Evolutionary conservation across 1,284 basidiomycete species (phyloP).

Genomic region (Moesziomyces sp.): DNA sequence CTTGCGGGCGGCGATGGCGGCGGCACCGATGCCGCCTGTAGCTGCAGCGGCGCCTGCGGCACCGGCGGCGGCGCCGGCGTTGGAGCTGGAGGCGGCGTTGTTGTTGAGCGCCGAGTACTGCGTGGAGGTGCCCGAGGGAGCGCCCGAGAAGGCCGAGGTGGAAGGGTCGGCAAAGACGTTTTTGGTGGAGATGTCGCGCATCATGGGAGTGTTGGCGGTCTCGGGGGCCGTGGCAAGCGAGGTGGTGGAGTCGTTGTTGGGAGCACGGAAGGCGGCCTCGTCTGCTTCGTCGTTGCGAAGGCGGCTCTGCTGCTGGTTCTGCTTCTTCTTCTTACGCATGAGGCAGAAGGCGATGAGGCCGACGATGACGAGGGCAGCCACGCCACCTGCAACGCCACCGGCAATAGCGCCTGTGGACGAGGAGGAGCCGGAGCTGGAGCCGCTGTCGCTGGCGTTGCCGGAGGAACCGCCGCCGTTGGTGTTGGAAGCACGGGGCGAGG

Average conservation of each 20-base stretch:
- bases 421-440: conserved; percentile 28
- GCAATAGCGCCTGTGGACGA: conserved; percentile 50
- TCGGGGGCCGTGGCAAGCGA: conserved; percentile 49
- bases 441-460: not conserved
- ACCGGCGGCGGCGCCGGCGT: conserved; percentile 9
- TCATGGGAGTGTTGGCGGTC: conserved; percentile 45
- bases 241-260: conserved; percentile 49
- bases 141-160: conserved; percentile 25
- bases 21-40: conserved; percentile 39
- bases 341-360: conserved; percentile 42
- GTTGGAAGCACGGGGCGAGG: too few species aligned
- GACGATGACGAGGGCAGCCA: conserved; percentile 26
- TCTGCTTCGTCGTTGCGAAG: conserved; percentile 40
- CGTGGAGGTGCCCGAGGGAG: conserved; percentile 25
- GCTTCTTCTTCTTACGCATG: conserved; percentile 40
- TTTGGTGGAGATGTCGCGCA: conserved; percentile 47
- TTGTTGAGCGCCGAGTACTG: conserved; percentile 17
- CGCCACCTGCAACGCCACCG: conserved; percentile 50
- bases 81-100: conserved; percentile 7
- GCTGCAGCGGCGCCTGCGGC: conserved; percentile 26
- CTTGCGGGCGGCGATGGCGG: conserved; percentile 42
- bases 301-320: conserved; percentile 31
- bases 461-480: conserved; percentile 1
- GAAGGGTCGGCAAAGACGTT: conserved; percentile 49
- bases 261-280: conserved; percentile 45